Evolutionary conservation across 352 stramenopile species (phyloP).

Genomic region (Pythium grandisporangium): DNA sequence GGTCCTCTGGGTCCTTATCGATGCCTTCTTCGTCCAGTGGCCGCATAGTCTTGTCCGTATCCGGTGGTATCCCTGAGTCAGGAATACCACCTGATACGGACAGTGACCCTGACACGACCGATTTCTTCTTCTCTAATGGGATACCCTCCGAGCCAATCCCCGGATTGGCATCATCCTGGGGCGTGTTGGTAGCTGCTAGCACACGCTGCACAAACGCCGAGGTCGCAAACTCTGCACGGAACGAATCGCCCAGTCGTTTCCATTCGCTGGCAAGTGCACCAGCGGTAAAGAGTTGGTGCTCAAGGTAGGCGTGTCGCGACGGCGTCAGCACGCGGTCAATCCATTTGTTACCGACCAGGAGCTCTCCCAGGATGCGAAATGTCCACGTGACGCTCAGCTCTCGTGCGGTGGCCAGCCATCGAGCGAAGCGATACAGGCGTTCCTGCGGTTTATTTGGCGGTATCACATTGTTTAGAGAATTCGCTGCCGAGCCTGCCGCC

Average conservation of each 20-base stretch:
- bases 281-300: slow-evolving; percentile 19
- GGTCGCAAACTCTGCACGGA: slow-evolving; percentile 43
- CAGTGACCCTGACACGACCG: too few relatives aligned
- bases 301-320: slow-evolving; percentile 13
- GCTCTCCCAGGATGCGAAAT: slow-evolving; percentile 18
- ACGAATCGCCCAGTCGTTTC: slow-evolving; percentile 33
- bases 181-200: too few relatives aligned
- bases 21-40: too few relatives aligned
- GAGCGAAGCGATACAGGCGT: slow-evolving; percentile 15
- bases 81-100: too few relatives aligned
- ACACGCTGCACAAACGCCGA: slow-evolving; percentile 5
- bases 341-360: slow-evolving; percentile 36
- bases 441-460: background rate
- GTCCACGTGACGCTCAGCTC: slow-evolving; percentile 32
- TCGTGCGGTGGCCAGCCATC: slow-evolving; percentile 20
- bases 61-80: too few relatives aligned
- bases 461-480: too few relatives aligned
- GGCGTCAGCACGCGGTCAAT: slow-evolving; percentile 20
- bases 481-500: too few relatives aligned
- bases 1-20: slow-evolving; percentile 18
- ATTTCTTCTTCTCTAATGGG: too few relatives aligned
- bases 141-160: too few relatives aligned
- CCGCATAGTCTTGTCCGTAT: too few relatives aligned
- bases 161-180: too few relatives aligned
- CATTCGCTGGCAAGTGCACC: slow-evolving; percentile 35